Percentiles rank a stretch among this genome's conserved stretches.
Evolutionary conservation across 1,284 basidiomycete species (phyloP).

Genomic region (Coriolopsis trogii): DNA sequence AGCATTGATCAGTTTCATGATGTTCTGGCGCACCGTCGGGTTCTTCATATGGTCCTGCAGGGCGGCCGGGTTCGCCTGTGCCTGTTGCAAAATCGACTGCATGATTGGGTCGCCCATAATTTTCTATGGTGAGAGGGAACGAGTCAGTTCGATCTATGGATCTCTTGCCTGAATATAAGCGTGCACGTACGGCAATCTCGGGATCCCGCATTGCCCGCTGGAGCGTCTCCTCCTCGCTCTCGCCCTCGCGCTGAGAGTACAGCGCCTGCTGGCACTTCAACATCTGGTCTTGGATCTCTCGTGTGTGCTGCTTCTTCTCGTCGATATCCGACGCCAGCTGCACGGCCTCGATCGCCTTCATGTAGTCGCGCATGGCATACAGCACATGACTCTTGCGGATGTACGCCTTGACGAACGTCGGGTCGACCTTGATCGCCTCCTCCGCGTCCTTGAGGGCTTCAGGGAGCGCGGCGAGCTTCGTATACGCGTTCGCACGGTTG

Average conservation of each 20-base stretch:
- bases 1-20: constrained; percentile 91
- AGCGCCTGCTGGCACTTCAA: constrained; percentile 83
- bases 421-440: constrained; percentile 91
- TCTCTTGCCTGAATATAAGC: background rate
- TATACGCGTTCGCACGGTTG: constrained; percentile 96
- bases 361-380: constrained; percentile 90
- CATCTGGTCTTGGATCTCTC: constrained; percentile 82
- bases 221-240: constrained; percentile 93
- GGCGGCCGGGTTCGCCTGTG: constrained; percentile 87
- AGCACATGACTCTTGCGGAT: constrained; percentile 92
- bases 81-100: constrained; percentile 95
- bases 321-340: constrained; percentile 81
- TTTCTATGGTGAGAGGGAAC: constrained; percentile 42
- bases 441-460: constrained; percentile 97
- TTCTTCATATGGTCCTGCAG: constrained; percentile 99
- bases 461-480: constrained; percentile 91
- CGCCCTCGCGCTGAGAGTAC: constrained; percentile 80
- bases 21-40: constrained; percentile 81
- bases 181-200: constrained; percentile 75
- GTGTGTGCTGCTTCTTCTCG: constrained; percentile 73
- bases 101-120: constrained; percentile 90
- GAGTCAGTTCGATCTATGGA: background rate
- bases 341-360: constrained; percentile 81
- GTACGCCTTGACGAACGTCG: constrained; percentile 92
- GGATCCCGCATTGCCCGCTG: constrained; percentile 97